Evolutionary conservation across 805 yeast genomes (phyloP).

Genomic region (Zygosaccharomyces kombuchaensis): DNA sequence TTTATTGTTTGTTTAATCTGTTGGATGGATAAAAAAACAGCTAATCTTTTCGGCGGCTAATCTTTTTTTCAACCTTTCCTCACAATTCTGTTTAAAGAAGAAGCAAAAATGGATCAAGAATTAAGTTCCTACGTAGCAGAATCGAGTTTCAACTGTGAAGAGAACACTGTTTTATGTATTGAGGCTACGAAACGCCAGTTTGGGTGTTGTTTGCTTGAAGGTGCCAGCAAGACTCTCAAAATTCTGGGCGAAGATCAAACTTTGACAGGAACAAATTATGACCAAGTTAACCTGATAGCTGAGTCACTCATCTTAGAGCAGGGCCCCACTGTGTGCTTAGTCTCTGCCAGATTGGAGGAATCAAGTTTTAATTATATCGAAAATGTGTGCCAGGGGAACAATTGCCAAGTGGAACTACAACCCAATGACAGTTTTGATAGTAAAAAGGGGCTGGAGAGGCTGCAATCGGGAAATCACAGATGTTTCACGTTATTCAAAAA

Average conservation of each 20-base stretch:
- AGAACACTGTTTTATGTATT: conserved; percentile 15
- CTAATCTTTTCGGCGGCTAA: conserved; percentile 6
- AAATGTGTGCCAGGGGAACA: conserved; percentile 6
- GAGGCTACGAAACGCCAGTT: conserved; percentile 11
- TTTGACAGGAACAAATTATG: conserved; percentile 3
- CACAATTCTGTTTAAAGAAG: not conserved
- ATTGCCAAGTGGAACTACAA: conserved; percentile 14
- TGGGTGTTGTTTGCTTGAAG: conserved; percentile 18
- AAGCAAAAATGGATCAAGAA: not conserved
- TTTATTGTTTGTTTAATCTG: not conserved
- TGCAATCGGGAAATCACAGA: not conserved
- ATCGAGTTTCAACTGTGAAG: conserved; percentile 8
- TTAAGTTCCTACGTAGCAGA: not conserved
- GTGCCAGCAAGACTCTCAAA: conserved; percentile 8
- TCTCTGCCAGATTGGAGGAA: conserved; percentile 21
- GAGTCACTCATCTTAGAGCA: conserved; percentile 15
- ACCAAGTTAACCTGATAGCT: conserved; percentile 15
- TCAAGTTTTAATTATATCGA: conserved; percentile 8
- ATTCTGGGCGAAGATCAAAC: conserved; percentile 18
- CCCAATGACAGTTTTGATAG: conserved; percentile 11
- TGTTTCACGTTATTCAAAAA: conserved; percentile 7
- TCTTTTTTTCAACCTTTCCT: not conserved
- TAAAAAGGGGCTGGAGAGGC: not conserved
- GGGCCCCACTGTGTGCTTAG: conserved; percentile 18
- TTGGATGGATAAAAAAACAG: too few relatives aligned